A percentile compares a stretch with the other conserved stretches of the same genome.
Evolutionary conservation across 176 grass and related monocot species (phyloP).

Genomic region (Triticum monococcum): DNA sequence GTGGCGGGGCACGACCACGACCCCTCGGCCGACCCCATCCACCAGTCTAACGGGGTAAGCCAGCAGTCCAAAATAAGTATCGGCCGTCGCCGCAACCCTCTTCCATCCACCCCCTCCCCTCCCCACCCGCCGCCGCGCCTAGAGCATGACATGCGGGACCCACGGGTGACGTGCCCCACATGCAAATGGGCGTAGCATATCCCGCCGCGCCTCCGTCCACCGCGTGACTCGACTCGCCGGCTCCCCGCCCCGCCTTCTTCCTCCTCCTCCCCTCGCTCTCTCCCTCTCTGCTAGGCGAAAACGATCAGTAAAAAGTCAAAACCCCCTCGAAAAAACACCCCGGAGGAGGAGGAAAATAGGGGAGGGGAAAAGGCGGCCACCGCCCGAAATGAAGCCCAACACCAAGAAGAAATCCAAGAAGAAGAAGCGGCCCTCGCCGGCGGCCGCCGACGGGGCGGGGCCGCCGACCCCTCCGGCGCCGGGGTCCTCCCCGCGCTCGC

Average conservation of each 20-base stretch:
- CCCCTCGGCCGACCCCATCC: not conserved
- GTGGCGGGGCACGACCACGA: not conserved
- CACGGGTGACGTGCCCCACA: not conserved
- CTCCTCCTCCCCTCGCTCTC: not conserved
- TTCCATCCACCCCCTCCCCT: not conserved
- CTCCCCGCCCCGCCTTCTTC: not conserved
- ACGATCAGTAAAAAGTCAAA: not conserved
- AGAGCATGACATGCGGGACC: not conserved
- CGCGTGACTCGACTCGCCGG: not conserved
- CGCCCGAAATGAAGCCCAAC: constrained; percentile 52
- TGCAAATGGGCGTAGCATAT: not conserved
- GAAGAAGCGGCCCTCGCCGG: constrained; percentile 38
- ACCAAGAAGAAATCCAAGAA: constrained; percentile 56
- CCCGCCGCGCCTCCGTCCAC: not conserved
- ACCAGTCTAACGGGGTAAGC: constrained; percentile 1
- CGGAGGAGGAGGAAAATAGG: not conserved
- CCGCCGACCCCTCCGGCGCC: not conserved
- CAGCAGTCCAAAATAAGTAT: constrained; percentile 10
- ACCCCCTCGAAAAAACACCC: not conserved
- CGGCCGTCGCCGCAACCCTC: not conserved
- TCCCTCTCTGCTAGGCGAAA: not conserved
- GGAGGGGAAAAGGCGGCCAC: not conserved
- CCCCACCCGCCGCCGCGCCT: no score
- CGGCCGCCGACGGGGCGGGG: not conserved
- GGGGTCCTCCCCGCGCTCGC: not conserved